Evolutionary conservation across 306 rosid species (phyloP).

Genomic region (Medicago arabica): DNA sequence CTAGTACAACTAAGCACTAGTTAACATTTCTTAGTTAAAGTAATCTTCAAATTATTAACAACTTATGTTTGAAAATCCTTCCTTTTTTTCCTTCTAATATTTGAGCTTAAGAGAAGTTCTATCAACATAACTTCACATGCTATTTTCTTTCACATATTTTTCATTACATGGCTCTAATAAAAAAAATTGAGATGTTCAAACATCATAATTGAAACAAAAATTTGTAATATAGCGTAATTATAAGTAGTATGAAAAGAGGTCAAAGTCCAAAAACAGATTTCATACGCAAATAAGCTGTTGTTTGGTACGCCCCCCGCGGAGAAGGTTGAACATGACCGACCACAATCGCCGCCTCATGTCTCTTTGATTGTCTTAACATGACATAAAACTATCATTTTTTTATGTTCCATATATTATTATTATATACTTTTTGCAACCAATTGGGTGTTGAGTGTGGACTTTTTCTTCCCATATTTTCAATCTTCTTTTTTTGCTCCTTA

Average conservation of each 20-base stretch:
- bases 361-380: constrained; percentile 19
- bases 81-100: no score
- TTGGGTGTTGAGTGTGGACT: constrained; percentile 43
- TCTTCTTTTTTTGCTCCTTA: neutral
- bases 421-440: constrained; percentile 23
- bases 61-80: no score
- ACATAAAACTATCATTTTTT: neutral
- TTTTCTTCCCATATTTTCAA: constrained; percentile 47
- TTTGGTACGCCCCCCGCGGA: neutral
- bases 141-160: no score
- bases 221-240: no score
- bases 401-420: constrained; percentile 16
- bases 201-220: no score
- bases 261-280: neutral
- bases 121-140: no score
- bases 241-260: neutral
- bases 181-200: no score
- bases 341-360: constrained; percentile 39
- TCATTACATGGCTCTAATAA: no score
- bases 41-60: no score
- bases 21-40: no score
- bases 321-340: constrained; percentile 39
- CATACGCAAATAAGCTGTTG: constrained; percentile 9
- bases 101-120: no score
- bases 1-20: no score